phyloP scores from a whole-genome alignment of 148 eudicot genomes.

The Limonium bicolor region DNA sequence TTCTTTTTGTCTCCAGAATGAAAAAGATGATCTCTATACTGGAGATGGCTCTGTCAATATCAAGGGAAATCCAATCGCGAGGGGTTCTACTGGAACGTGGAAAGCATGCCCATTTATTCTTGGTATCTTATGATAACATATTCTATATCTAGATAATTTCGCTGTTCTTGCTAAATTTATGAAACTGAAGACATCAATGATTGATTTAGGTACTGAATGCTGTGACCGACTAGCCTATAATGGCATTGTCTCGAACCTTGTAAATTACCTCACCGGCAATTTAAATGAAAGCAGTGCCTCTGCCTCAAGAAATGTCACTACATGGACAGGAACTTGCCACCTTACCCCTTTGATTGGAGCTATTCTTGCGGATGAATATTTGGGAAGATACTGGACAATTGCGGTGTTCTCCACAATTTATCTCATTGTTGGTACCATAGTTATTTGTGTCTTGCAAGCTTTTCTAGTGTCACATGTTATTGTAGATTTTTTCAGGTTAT shows the following conservation, averaged over 20 bases:
- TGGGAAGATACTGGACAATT: slow-evolving; percentile 91
- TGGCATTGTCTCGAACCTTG: slow-evolving; percentile 60
- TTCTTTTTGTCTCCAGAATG: slow-evolving; percentile 17
- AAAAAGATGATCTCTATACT: slow-evolving; percentile 28
- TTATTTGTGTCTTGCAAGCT: background rate
- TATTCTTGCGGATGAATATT: slow-evolving; percentile 55
- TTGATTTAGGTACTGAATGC: slow-evolving; percentile 53
- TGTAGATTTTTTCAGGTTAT: background rate
- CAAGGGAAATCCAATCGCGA: slow-evolving; percentile 50
- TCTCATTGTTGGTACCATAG: slow-evolving; percentile 29
- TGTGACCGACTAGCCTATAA: slow-evolving; percentile 80
- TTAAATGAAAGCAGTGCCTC: slow-evolving; percentile 63
- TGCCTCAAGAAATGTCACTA: slow-evolving; percentile 61
- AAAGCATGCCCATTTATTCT: slow-evolving; percentile 80
- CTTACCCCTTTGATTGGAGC: slow-evolving; percentile 71
- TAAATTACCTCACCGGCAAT: slow-evolving; percentile 49
- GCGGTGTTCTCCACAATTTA: slow-evolving; percentile 54
- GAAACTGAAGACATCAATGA: background rate
- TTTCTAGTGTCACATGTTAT: slow-evolving; percentile 16
- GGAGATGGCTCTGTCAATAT: slow-evolving; percentile 76
- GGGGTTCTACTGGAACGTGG: slow-evolving; percentile 72
- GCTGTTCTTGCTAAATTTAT: background rate
- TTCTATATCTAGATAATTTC: background rate
- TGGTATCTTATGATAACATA: slow-evolving; percentile 10
- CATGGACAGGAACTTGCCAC: slow-evolving; percentile 75